Evolutionary conservation across 352 stramenopile genomes (phyloP), one percentile per base, ranked within the genome.

Genomic region (Pythium monospermum): DNA sequence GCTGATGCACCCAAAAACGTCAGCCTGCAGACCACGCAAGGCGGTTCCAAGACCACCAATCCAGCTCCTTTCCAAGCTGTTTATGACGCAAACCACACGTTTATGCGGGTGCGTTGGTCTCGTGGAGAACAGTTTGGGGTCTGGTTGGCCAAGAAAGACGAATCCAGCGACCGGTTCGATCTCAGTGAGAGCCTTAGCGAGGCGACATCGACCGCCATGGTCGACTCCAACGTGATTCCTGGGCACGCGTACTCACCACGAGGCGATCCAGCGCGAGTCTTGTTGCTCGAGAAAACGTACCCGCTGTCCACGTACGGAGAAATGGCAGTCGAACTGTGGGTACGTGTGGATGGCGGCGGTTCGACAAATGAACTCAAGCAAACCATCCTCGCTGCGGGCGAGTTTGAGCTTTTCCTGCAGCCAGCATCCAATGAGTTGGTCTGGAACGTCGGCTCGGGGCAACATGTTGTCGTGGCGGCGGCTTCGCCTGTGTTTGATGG

Each of bases 71-170:
- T 92, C 32, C 63, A 62, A 25, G 83, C 76, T 2, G 59, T 71
- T 4, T 83, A 90, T 25, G 65, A 81, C 41, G 54, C 65, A 12
- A 38, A 78, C 54, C 33, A 62, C 76, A 79, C 69, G 2, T 91
- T 94, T 54, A 86, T 93, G 80, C 68, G 80, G 10, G 61, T 94
- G 37, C 72, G 59, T 28, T 94, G 84, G 84, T 90, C 80, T 19
- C 77, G 84, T 22, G 84, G 84, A 0, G 84, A 94, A 32, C 76
- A 93, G 41, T 72, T 84, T 31, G 84, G 84, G 26, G 75, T 89
- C 3, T 94, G 84, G 84, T 51, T 94, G 16, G 84, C 84, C 3
- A 67, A 60, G 18, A 63, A 21, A 71, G 73, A 61, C 54, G 83
- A 46, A 27, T 25, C 12, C 32, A 71, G 4, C 41, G 58, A 27